Evolutionary conservation across 148 eudicot species (phyloP).

Genomic region (Amaranthus cruentus): DNA sequence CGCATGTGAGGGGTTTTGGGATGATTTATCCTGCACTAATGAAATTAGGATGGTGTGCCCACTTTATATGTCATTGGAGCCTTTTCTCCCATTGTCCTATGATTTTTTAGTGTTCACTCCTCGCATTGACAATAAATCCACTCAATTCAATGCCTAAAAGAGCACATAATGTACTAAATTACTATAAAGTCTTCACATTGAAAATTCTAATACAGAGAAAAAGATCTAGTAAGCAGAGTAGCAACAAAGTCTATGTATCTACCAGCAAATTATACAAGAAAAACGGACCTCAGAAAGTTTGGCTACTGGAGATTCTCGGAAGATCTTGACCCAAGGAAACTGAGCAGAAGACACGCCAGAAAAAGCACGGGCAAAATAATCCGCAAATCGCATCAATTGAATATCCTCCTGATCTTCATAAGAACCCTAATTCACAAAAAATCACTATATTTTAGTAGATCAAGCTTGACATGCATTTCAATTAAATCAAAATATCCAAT

Average conservation of each 20-base stretch:
- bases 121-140: no score
- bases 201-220: neutral
- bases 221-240: neutral
- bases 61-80: no score
- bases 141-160: no score
- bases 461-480: conserved; percentile 11
- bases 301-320: conserved; percentile 53
- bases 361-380: conserved; percentile 71
- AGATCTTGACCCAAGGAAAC: conserved; percentile 70
- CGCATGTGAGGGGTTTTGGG: no score
- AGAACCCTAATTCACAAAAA: conserved; percentile 33
- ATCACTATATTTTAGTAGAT: conserved; percentile 1
- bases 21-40: no score
- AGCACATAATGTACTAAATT: neutral
- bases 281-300: conserved; percentile 60
- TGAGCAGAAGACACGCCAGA: conserved; percentile 57
- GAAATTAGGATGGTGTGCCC: no score
- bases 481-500: neutral
- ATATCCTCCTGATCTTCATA: conserved; percentile 62
- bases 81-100: no score
- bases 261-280: neutral
- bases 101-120: no score
- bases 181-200: neutral
- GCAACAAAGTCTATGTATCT: neutral
- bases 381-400: conserved; percentile 81